Conservation (phyloP, 352 stramenopile genomes). For the Pythium vanterpoolii region DNA sequence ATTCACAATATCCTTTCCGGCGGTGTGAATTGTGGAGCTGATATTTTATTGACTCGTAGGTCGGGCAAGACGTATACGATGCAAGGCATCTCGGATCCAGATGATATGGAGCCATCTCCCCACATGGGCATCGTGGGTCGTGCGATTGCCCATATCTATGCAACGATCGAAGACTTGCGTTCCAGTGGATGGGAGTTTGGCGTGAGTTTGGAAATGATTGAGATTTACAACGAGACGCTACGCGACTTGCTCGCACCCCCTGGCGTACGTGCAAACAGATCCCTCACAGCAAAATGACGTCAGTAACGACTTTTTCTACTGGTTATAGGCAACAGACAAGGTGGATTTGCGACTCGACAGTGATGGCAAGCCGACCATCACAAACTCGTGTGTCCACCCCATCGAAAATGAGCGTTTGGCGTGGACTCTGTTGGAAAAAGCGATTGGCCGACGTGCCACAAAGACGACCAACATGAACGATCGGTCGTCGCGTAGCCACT, state of each 20-base stretch:
- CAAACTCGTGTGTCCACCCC: conserved; percentile 58
- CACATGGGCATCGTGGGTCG: conserved; percentile 82
- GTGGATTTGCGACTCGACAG: conserved; percentile 68
- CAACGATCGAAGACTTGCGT: conserved; percentile 51
- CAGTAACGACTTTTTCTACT: neutral
- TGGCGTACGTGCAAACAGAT: conserved; percentile 31
- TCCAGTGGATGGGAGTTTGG: conserved; percentile 73
- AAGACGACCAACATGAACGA: conserved; percentile 88
- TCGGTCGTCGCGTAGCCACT: conserved; percentile 80
- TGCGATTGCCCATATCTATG: conserved; percentile 76
- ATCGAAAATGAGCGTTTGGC: conserved; percentile 59
- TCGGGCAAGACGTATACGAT: conserved; percentile 90
- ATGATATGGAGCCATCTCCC: conserved; percentile 38
- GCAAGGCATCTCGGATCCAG: conserved; percentile 56
- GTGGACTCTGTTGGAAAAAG: conserved; percentile 61
- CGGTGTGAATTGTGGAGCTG: neutral
- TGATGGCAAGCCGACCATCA: conserved; percentile 57
- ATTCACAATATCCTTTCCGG: neutral
- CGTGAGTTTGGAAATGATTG: conserved; percentile 86
- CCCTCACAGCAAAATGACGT: neutral
- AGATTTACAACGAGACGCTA: conserved; percentile 98
- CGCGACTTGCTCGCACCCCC: conserved; percentile 86
- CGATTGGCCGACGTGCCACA: conserved; percentile 58
- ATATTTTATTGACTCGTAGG: conserved; percentile 19
- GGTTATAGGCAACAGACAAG: conserved; percentile 49